A percentile compares a stretch with the other conserved stretches of the same genome.
Conservation (phyloP, 257 asterid species). For the Nicotiana otophora region DNA sequence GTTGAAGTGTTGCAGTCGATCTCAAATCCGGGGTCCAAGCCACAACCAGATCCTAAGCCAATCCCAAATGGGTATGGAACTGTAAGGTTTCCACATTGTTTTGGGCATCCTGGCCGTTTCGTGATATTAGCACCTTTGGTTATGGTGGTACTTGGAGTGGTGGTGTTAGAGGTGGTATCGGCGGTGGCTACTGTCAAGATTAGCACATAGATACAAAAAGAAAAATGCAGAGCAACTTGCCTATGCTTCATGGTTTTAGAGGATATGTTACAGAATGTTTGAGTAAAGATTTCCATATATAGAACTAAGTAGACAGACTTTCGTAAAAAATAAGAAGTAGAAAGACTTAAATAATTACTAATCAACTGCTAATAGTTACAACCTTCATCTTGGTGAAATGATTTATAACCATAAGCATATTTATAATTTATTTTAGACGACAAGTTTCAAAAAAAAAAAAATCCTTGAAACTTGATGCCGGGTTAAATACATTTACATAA, state of each 20-base stretch:
- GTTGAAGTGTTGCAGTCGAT: constrained; percentile 44
- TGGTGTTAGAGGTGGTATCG: no score
- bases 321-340: no score
- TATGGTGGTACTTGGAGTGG: background rate
- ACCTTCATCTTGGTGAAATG: no score
- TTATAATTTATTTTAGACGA: no score
- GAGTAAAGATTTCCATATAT: background rate
- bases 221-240: background rate
- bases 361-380: no score
- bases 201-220: no score
- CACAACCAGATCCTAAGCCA: constrained; percentile 34
- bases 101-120: constrained; percentile 26
- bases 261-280: background rate
- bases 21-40: constrained; percentile 15
- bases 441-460: no score
- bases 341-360: background rate
- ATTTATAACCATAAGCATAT: no score
- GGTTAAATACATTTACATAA: no score
- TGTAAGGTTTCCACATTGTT: constrained; percentile 27
- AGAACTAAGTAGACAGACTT: background rate
- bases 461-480: no score
- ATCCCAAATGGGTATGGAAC: constrained; percentile 39
- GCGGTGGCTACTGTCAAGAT: no score
- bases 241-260: background rate
- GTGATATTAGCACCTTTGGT: constrained; percentile 25